These are phyloP conservation scores for Metarhizium sp. DNA, from an alignment of 2,329 filamentous ascomycete species.

Conservation along the genomic window DNA sequence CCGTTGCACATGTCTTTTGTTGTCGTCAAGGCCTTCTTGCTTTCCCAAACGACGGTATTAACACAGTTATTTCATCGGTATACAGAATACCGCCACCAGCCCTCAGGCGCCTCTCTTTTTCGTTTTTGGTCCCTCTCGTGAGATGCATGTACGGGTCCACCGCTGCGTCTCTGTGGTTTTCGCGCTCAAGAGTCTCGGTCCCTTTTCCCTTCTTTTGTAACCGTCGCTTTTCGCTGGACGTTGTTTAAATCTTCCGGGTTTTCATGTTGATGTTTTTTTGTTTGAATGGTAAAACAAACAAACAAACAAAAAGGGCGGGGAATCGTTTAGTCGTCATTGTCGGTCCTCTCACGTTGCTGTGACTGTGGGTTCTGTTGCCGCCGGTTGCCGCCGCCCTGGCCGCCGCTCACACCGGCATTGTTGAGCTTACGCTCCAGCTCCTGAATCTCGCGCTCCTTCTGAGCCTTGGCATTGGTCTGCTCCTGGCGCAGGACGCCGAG, in stretches of 20 bases:
- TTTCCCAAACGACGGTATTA: background rate
- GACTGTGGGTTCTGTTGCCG: conserved; percentile 12
- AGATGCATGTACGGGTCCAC: background rate
- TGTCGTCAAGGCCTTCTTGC: background rate
- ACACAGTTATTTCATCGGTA: background rate
- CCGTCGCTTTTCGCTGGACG: too few species aligned
- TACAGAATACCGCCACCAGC: background rate
- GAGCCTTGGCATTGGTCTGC: conserved; percentile 67
- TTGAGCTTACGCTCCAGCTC: conserved; percentile 60
- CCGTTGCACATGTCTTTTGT: background rate
- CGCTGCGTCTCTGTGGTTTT: background rate
- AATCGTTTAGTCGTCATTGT: conserved; percentile 44
- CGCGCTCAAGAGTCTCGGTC: background rate
- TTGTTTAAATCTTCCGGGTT: background rate
- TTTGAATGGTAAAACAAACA: background rate
- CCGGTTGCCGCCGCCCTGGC: conserved; percentile 20
- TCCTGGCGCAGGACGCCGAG: conserved; percentile 69
- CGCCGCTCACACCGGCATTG: conserved; percentile 27
- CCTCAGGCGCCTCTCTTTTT: conserved; percentile 6
- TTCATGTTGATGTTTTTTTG: background rate
- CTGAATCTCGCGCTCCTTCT: conserved; percentile 68
- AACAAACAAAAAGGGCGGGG: background rate
- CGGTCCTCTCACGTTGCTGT: conserved; percentile 38
- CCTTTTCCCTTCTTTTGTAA: background rate
- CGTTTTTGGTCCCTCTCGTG: conserved; percentile 4